phyloP scores from a whole-genome alignment of 352 stramenopile species.

The Phytophthora sojae region DNA sequence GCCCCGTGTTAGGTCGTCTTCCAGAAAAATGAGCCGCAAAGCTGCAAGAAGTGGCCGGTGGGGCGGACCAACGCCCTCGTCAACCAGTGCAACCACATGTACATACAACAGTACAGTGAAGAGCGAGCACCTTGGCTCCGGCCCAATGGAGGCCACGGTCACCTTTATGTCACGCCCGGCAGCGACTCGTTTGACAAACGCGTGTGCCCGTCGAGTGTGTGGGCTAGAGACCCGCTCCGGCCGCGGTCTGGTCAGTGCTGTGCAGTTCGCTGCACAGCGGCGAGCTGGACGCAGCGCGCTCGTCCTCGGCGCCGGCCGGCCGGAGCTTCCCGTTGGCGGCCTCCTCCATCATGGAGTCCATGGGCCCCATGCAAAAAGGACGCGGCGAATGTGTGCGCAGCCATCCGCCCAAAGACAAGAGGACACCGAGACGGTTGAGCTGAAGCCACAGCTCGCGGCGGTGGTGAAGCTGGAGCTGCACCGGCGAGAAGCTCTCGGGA shows the following conservation, averaged over 20 bases:
- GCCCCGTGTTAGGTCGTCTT: constrained; percentile 20
- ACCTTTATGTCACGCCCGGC: constrained; percentile 30
- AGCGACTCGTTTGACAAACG: constrained; percentile 27
- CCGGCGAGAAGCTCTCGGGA: constrained; percentile 9
- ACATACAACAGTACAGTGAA: background rate
- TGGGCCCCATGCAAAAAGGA: constrained; percentile 13
- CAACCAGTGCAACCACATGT: background rate
- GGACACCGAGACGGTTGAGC: constrained; percentile 8
- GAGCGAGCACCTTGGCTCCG: background rate
- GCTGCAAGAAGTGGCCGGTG: constrained; percentile 29
- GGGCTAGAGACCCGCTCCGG: background rate
- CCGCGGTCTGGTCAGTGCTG: constrained; percentile 28
- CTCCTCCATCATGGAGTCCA: too few relatives aligned
- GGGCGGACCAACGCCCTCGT: constrained; percentile 22
- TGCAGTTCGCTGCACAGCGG: constrained; percentile 35
- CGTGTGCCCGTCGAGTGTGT: constrained; percentile 12
- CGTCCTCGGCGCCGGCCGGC: constrained; percentile 2
- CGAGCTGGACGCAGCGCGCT: constrained; percentile 33
- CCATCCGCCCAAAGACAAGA: background rate
- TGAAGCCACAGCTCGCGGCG: constrained; percentile 15
- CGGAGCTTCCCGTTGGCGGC: too few relatives aligned
- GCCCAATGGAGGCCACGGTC: constrained; percentile 12
- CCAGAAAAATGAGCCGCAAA: constrained; percentile 38
- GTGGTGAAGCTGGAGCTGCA: background rate
- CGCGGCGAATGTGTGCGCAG: background rate